A percentile compares a stretch with the other conserved stretches of the same genome.
These are phyloP conservation scores for Plasmopara halstedii DNA, from an alignment of 352 stramenopile species.

Conservation along the genomic window DNA sequence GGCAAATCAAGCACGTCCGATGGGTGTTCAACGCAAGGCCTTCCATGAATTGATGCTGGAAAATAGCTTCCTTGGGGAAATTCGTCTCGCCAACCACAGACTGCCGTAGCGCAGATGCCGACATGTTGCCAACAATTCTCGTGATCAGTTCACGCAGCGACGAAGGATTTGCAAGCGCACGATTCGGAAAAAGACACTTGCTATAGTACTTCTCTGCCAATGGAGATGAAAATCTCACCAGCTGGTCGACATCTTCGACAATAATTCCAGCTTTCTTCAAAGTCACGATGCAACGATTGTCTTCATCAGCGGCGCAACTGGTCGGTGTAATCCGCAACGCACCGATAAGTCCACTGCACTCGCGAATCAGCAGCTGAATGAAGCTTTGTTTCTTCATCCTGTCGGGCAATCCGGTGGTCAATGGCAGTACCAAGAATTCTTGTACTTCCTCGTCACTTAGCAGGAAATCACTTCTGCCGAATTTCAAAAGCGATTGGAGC, in stretches of 20 bases:
- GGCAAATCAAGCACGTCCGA: not conserved
- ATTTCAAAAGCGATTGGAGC: slow-evolving; percentile 5
- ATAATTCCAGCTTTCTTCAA: slow-evolving; percentile 1
- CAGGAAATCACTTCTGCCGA: slow-evolving; percentile 12
- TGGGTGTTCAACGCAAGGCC: not conserved
- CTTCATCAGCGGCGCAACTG: not conserved
- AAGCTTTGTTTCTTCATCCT: slow-evolving; percentile 2
- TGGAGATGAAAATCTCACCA: not conserved
- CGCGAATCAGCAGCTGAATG: slow-evolving; percentile 7
- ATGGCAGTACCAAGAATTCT: not conserved
- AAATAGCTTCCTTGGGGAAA: not conserved
- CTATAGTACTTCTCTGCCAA: not conserved
- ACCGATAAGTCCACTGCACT: slow-evolving; percentile 15
- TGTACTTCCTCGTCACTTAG: slow-evolving; percentile 8
- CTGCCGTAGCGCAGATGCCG: not conserved
- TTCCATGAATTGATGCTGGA: not conserved
- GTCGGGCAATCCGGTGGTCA: slow-evolving; percentile 5
- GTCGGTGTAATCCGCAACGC: slow-evolving; percentile 3
- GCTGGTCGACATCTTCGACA: not conserved
- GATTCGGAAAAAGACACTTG: not conserved
- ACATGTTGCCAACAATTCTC: not conserved
- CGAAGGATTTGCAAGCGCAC: not conserved
- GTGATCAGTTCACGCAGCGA: not conserved
- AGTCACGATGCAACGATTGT: not conserved
- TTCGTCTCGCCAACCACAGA: not conserved